phyloP scores from a whole-genome alignment of 768 basidiomycete genomes.

The Trametes cubensis region DNA sequence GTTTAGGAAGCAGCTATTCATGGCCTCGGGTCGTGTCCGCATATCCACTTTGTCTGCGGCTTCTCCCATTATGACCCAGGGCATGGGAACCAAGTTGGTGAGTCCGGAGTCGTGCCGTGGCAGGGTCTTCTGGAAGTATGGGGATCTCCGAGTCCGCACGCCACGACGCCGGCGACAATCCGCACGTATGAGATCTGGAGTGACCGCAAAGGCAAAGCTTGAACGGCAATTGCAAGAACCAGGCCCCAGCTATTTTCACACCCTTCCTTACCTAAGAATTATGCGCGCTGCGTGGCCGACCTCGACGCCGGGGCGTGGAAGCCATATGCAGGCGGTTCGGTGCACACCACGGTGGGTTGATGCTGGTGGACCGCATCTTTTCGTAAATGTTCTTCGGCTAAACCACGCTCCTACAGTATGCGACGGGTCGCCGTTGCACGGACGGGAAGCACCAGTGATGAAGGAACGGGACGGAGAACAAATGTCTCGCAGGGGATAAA shows the following conservation, averaged over 20 bases:
- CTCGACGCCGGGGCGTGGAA: constrained; percentile 15
- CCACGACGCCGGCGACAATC: constrained; percentile 18
- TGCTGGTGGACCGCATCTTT: constrained; percentile 16
- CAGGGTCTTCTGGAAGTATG: constrained; percentile 17
- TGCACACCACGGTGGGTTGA: constrained; percentile 7
- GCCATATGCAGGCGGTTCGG: constrained; percentile 16
- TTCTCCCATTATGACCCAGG: constrained; percentile 18
- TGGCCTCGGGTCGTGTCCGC: constrained; percentile 11
- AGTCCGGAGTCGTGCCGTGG: constrained; percentile 16
- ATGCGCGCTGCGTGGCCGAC: constrained; percentile 11
- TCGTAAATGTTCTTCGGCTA: constrained; percentile 22
- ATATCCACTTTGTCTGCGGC: constrained; percentile 15
- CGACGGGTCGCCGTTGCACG: constrained; percentile 12
- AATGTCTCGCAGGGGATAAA: constrained; percentile 17
- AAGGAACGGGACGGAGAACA: constrained; percentile 15
- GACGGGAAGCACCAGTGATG: constrained; percentile 19
- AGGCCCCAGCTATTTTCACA: constrained; percentile 18
- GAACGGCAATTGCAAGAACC: constrained; percentile 18
- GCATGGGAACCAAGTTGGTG: constrained; percentile 10
- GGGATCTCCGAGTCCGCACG: constrained; percentile 23
- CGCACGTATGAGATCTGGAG: constrained; percentile 14
- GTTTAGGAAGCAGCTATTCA: constrained; percentile 14
- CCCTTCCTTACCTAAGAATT: constrained; percentile 22
- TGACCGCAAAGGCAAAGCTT: constrained; percentile 22
- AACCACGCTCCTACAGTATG: constrained; percentile 21